Base-by-base conservation (phyloP, 305 asterid species). In the Fraxinus xanthoxyloides region DNA sequence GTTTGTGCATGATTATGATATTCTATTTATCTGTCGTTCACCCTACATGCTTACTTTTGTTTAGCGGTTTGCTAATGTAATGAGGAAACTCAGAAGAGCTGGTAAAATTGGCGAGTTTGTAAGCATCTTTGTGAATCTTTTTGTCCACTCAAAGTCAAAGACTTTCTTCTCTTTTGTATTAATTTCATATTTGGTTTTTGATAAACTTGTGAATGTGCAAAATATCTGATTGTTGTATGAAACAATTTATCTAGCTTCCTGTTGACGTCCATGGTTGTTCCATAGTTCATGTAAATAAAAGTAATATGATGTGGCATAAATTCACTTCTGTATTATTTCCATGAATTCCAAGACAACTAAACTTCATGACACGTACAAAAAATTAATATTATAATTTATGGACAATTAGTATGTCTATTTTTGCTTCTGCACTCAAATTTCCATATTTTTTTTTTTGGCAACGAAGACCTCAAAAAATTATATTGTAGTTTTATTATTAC, bases 51-150 rank as follows among this genome's bases (percentile, higher is more conserved):
- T 82, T 78, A 13, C 28, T 72, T 77, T 26, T 67, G 8, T 77
- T 82, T 86, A 96, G 99, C 87, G 79, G 77, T 96, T 94, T 85
- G 93, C 98, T 81, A 83, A 77, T 82, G 84, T 84, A 63, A 90
- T 96, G 98, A 94, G 99, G 83, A 93, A 89, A 84, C 88, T 96
- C 81, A 91, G 98, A 51, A 92, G 99, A 87, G 92, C 94, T 83
- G 97, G 97, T 84, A 90, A 87, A 90, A 79, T 96, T 81, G 98
- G 98, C 69, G 98, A 94, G 92, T 96, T 96, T 76, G 89, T 96
- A 79, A 96, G 99, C 95, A 93, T 96, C 80, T 96, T 91, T 30
- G 94, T 90, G 87, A 96, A n/a, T n/a, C n/a, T n/a, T n/a, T n/a
- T n/a, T n/a, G n/a, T n/a, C n/a, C n/a, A n/a, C n/a, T n/a, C n/a